These are phyloP conservation scores for Fusarium sp. DNA, from an alignment of 2,329 filamentous ascomycete genomes.

Conservation along the genomic window DNA sequence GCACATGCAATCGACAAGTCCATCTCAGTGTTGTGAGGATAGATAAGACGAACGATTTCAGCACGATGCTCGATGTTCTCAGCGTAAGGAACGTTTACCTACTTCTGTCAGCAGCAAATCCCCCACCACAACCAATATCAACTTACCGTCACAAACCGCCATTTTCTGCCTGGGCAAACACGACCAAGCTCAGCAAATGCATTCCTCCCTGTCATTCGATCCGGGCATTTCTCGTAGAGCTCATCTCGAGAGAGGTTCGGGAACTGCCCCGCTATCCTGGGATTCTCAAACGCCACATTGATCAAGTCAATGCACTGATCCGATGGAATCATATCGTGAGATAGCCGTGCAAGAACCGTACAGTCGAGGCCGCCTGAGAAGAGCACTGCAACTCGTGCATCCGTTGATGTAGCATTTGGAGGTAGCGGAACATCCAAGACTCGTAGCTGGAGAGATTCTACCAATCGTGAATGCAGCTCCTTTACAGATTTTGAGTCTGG, in stretches of 20 bases:
- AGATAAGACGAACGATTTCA: constrained; percentile 81
- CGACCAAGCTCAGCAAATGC: constrained; percentile 80
- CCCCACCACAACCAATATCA: background rate
- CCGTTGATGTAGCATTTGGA: constrained; percentile 53
- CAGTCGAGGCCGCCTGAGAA: constrained; percentile 98
- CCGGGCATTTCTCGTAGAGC: constrained; percentile 87
- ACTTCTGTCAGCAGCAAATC: constrained; percentile 3
- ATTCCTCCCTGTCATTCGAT: constrained; percentile 86
- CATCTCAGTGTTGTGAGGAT: constrained; percentile 98
- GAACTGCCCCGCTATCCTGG: constrained; percentile 73
- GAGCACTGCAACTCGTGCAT: constrained; percentile 78
- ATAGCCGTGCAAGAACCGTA: constrained; percentile 84
- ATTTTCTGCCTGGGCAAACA: constrained; percentile 77
- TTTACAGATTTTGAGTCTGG: constrained; percentile 63
- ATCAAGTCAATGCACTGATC: constrained; percentile 84
- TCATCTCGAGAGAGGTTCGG: constrained; percentile 51
- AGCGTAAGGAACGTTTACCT: constrained; percentile 84
- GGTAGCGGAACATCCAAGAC: constrained; percentile 75
- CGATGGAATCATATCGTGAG: constrained; percentile 79
- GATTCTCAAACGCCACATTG: constrained; percentile 98
- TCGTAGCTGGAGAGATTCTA: constrained; percentile 73
- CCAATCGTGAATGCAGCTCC: constrained; percentile 67
- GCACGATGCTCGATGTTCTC: constrained; percentile 78
- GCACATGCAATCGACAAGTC: constrained; percentile 94
- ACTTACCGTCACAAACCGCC: constrained; percentile 83